These are phyloP conservation scores for Aegilops speltoides DNA, from an alignment of 176 grass and related monocot genomes.

Conservation along the genomic window DNA sequence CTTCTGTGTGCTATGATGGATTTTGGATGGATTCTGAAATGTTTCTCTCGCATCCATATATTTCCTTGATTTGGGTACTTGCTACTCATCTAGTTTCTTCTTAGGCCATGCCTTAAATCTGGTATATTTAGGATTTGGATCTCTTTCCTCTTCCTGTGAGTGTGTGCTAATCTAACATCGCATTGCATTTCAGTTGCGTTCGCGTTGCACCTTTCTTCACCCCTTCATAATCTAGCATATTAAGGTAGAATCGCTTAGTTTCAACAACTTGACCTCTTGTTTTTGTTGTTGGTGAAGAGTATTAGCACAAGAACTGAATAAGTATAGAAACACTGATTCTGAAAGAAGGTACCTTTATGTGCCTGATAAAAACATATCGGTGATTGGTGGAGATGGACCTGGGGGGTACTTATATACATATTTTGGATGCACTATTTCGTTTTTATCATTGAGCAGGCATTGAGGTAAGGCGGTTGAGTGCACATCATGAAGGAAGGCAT, in stretches of 20 bases:
- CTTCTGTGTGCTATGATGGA: not conserved
- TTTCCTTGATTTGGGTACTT: not conserved
- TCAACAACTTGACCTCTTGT: not conserved
- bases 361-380: conserved; percentile 14
- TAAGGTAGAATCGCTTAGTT: not conserved
- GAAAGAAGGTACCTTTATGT: not conserved
- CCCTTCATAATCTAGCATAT: not conserved
- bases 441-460: conserved; percentile 32
- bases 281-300: not conserved
- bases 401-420: not conserved
- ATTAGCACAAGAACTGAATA: conserved; percentile 10
- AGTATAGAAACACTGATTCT: not conserved
- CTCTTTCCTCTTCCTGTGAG: not conserved
- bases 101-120: not conserved
- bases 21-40: not conserved
- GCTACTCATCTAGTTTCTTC: not conserved
- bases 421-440: conserved; percentile 42
- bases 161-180: not conserved
- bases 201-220: not conserved
- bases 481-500: conserved; percentile 41
- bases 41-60: not conserved
- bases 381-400: not conserved
- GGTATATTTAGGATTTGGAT: not conserved
- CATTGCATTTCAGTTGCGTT: not conserved
- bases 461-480: conserved; percentile 39